Conservation (phyloP, 306 rosid genomes). For the Quercus alba region DNA sequence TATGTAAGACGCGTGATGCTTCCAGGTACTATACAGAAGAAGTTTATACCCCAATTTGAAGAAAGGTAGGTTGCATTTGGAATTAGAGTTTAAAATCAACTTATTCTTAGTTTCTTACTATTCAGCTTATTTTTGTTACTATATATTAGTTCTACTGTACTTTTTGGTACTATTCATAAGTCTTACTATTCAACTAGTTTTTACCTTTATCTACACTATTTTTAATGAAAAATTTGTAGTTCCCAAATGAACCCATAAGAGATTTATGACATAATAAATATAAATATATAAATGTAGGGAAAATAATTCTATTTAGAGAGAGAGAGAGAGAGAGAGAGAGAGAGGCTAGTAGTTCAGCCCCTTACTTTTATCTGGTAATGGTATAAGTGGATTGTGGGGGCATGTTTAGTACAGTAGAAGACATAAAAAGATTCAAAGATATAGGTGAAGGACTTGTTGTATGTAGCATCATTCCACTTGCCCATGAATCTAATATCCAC, state of each 20-base stretch:
- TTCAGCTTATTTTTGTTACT: accelerated
- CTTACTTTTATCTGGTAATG: background rate
- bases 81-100: accelerated
- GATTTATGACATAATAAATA: background rate
- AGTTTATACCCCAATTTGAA: too few species aligned
- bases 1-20: too few species aligned
- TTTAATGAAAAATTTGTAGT: too few species aligned
- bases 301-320: background rate
- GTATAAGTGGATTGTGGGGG: constrained; percentile 6
- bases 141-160: accelerated
- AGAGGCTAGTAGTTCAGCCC: background rate
- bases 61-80: too few species aligned
- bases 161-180: accelerated
- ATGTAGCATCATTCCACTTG: constrained; percentile 1
- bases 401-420: background rate
- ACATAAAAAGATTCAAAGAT: constrained; percentile 1
- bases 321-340: too few species aligned
- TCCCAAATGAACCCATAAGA: too few species aligned
- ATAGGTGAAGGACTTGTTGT: background rate
- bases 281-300: background rate
- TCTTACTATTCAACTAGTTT: accelerated
- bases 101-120: too few species aligned
- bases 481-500: constrained; percentile 15
- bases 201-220: accelerated
- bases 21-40: too few species aligned